Conservation (phyloP, 176 grass and related monocot genomes). For the Aegilops speltoides region DNA sequence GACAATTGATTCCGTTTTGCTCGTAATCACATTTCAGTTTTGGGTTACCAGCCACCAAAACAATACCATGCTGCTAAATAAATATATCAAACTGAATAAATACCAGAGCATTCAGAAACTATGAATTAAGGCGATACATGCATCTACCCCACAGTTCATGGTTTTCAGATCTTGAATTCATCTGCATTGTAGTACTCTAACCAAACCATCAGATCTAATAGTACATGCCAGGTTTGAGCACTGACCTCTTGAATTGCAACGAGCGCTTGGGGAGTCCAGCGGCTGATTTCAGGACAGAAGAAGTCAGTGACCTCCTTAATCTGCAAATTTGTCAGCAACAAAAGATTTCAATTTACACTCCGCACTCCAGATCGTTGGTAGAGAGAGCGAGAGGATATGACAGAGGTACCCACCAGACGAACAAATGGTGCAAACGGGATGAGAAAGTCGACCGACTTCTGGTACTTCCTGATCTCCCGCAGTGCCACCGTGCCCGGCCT, state of each 20-base stretch:
- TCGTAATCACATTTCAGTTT: background rate
- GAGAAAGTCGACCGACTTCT: conserved; percentile 50
- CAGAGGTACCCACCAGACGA: conserved; percentile 48
- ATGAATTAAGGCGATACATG: background rate
- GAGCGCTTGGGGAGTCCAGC: conserved; percentile 16
- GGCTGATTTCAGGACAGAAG: too few species aligned
- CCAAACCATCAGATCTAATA: background rate
- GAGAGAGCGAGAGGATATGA: background rate
- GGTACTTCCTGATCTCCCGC: conserved; percentile 63
- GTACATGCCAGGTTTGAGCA: background rate
- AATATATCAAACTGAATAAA: background rate
- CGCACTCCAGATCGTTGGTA: background rate
- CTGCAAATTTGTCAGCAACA: conserved; percentile 40
- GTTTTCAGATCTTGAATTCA: background rate
- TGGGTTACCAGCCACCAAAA: background rate
- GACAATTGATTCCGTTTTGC: background rate
- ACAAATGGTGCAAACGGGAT: conserved; percentile 59
- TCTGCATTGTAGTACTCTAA: background rate
- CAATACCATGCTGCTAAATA: background rate
- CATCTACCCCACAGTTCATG: background rate
- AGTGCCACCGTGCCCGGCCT: conserved; percentile 55
- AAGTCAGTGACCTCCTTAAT: conserved; percentile 55
- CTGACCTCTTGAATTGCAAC: conserved; percentile 31
- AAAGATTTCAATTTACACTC: background rate
- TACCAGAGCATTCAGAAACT: background rate